Evolutionary conservation across 805 yeast genomes (phyloP).

Genomic region (Saturnispora bothae): DNA sequence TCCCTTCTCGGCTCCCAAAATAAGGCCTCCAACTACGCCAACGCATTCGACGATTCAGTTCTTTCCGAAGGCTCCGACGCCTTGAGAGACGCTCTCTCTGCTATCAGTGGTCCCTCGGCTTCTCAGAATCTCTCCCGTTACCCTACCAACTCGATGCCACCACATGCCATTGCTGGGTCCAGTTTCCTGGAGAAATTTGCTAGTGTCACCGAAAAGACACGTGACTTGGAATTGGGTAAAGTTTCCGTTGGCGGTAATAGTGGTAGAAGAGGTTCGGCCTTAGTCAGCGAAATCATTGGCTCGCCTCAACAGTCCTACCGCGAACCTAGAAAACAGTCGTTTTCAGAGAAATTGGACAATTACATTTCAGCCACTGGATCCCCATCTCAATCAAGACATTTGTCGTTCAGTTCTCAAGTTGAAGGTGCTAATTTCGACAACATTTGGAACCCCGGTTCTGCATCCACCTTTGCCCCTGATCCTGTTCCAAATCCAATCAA

Average conservation of each 20-base stretch:
- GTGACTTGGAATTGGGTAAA: slow-evolving; percentile 40
- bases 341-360: slow-evolving; percentile 53
- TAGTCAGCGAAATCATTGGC: slow-evolving; percentile 19
- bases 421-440: slow-evolving; percentile 28
- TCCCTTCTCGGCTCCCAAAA: slow-evolving; percentile 17
- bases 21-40: slow-evolving; percentile 7
- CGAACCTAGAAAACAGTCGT: slow-evolving; percentile 32
- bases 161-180: slow-evolving; percentile 21
- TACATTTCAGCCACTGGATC: slow-evolving; percentile 29
- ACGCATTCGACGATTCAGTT: slow-evolving; percentile 19
- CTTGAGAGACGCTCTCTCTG: slow-evolving; percentile 24
- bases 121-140: slow-evolving; percentile 22
- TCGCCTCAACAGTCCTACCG: slow-evolving; percentile 23
- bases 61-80: slow-evolving; percentile 26
- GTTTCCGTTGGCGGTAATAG: slow-evolving; percentile 22
- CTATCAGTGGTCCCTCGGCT: slow-evolving; percentile 25
- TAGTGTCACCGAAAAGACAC: slow-evolving; percentile 57
- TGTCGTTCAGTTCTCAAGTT: slow-evolving; percentile 23
- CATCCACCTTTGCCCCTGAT: slow-evolving; percentile 34
- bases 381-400: slow-evolving; percentile 21
- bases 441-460: slow-evolving; percentile 61
- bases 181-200: slow-evolving; percentile 54
- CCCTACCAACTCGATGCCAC: slow-evolving; percentile 20
- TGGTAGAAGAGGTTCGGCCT: slow-evolving; percentile 43
- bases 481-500: slow-evolving; percentile 6